Percentiles rank a stretch among this genome's conserved stretches.
These are phyloP conservation scores for Spergularia azorica DNA, from an alignment of 179 eudicot species.

Conservation along the genomic window DNA sequence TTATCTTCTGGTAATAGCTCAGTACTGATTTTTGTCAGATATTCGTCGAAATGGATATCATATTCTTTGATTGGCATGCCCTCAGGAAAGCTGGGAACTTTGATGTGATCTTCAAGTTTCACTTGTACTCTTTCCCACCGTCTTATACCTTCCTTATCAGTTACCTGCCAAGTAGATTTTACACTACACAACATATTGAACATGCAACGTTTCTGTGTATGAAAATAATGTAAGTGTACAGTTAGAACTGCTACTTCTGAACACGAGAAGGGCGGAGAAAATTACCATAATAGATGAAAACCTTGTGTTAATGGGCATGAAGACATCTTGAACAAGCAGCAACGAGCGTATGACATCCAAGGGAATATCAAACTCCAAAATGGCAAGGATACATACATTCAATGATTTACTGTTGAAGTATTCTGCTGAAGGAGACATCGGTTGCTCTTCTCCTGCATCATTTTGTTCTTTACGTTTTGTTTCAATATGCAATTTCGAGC, in stretches of 20 bases:
- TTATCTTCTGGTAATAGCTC: slow-evolving; percentile 54
- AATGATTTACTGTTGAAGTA: slow-evolving; percentile 16
- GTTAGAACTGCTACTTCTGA: no score
- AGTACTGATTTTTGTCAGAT: slow-evolving; percentile 47
- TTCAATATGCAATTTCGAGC: slow-evolving; percentile 2
- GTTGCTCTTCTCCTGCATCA: neutral
- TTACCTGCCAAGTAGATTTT: slow-evolving; percentile 33
- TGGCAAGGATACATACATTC: slow-evolving; percentile 2
- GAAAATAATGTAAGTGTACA: no score
- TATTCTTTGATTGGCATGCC: slow-evolving; percentile 37
- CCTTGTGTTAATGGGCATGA: slow-evolving; percentile 15
- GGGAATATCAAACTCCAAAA: slow-evolving; percentile 15
- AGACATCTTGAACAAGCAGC: slow-evolving; percentile 18
- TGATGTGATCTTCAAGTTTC: slow-evolving; percentile 53
- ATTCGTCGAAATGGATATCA: slow-evolving; percentile 47
- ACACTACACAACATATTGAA: neutral
- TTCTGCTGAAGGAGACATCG: slow-evolving; percentile 10
- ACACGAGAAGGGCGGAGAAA: neutral
- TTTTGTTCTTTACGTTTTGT: slow-evolving; percentile 17
- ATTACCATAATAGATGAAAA: slow-evolving; percentile 22
- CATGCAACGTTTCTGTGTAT: no score
- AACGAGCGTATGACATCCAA: neutral
- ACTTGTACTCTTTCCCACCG: slow-evolving; percentile 72
- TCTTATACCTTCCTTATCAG: slow-evolving; percentile 48
- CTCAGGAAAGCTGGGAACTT: slow-evolving; percentile 42